phyloP scores from a whole-genome alignment of 305 asterid genomes.

The Plantago coronopus region DNA sequence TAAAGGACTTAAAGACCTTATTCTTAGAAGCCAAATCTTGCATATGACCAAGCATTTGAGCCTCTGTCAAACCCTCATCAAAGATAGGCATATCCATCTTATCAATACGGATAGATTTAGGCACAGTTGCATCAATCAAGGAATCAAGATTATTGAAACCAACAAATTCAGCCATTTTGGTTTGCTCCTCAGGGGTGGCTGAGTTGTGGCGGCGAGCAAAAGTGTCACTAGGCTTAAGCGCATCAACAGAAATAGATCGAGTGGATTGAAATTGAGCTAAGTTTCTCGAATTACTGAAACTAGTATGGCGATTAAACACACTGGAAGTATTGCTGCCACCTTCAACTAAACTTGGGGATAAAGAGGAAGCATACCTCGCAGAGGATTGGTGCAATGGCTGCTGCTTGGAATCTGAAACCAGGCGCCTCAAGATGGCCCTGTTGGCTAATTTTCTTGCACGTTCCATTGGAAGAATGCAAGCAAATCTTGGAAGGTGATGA shows the following conservation, averaged over 20 bases:
- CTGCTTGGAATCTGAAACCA: slow-evolving; percentile 62
- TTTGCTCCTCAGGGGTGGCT: slow-evolving; percentile 82
- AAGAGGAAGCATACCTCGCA: slow-evolving; percentile 66
- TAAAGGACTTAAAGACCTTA: slow-evolving; percentile 68
- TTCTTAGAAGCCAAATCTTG: slow-evolving; percentile 63
- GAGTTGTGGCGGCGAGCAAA: slow-evolving; percentile 95
- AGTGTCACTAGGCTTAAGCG: slow-evolving; percentile 84
- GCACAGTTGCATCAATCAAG: slow-evolving; percentile 85
- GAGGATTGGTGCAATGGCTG: slow-evolving; percentile 39
- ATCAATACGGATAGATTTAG: slow-evolving; percentile 68
- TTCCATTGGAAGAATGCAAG: slow-evolving; percentile 45
- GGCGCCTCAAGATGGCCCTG: slow-evolving; percentile 64
- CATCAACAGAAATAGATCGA: slow-evolving; percentile 69
- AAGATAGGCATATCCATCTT: slow-evolving; percentile 65
- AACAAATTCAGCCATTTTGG: slow-evolving; percentile 67
- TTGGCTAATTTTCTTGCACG: slow-evolving; percentile 78
- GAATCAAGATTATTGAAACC: slow-evolving; percentile 58
- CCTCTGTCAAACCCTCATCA: slow-evolving; percentile 74
- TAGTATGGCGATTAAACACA: neutral
- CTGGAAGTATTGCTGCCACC: slow-evolving; percentile 20
- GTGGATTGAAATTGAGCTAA: slow-evolving; percentile 22
- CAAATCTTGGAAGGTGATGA: neutral
- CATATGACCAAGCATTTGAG: slow-evolving; percentile 88
- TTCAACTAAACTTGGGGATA: slow-evolving; percentile 41
- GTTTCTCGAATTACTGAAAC: slow-evolving; percentile 12